Conservation (phyloP, 352 stramenopile genomes). For the Pythium folliculosum region DNA sequence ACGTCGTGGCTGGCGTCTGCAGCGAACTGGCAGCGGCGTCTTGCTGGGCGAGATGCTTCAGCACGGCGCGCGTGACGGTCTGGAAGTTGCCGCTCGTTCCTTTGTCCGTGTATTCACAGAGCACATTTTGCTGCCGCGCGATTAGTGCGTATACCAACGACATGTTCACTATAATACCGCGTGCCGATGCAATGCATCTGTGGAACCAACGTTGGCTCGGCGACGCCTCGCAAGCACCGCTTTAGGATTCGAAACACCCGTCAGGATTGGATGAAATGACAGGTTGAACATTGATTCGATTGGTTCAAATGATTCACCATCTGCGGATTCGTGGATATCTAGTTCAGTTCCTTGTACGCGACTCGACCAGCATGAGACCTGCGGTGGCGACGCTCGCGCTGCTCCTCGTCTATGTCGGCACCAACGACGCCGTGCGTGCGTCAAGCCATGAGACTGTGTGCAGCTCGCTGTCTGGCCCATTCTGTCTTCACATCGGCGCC, state of each 20-base stretch:
- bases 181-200: not conserved
- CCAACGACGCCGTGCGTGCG: not conserved
- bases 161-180: slow-evolving; percentile 39
- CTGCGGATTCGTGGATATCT: no score
- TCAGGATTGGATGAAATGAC: slow-evolving; percentile 19
- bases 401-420: not conserved
- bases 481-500: slow-evolving; percentile 46
- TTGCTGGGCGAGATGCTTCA: slow-evolving; percentile 71
- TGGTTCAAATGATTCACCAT: slow-evolving; percentile 1
- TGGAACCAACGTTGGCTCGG: not conserved
- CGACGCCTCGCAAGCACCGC: slow-evolving; percentile 13
- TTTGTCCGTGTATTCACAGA: slow-evolving; percentile 79
- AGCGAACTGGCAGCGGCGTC: slow-evolving; percentile 25
- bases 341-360: no score
- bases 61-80: slow-evolving; percentile 69
- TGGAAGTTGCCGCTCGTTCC: slow-evolving; percentile 66
- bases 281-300: not conserved
- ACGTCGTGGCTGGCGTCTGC: not conserved
- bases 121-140: slow-evolving; percentile 67
- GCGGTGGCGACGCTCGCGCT: not conserved
- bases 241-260: slow-evolving; percentile 6
- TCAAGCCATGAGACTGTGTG: slow-evolving; percentile 31
- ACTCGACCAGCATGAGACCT: not conserved
- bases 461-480: slow-evolving; percentile 68
- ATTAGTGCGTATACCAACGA: slow-evolving; percentile 79